Conservation (phyloP, 305 asterid species). For the Fraxinus velutina region DNA sequence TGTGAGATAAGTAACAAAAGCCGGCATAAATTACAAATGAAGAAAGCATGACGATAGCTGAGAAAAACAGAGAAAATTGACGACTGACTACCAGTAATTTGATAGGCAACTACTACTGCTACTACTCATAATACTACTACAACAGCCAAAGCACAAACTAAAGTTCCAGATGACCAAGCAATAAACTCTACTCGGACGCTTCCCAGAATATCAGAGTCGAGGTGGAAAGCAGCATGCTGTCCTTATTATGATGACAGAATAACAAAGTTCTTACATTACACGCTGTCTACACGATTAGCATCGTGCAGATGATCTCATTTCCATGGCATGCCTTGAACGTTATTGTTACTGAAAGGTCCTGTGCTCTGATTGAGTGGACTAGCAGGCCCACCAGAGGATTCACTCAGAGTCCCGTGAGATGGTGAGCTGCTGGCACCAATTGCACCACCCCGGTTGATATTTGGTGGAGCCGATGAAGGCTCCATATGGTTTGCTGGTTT, state of each 20-base stretch:
- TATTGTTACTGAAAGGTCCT: slow-evolving; percentile 38
- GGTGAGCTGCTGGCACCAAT: slow-evolving; percentile 53
- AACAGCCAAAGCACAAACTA: slow-evolving; percentile 7
- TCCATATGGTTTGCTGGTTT: slow-evolving; percentile 36
- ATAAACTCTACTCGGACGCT: slow-evolving; percentile 23
- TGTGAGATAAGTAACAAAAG: neutral
- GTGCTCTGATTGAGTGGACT: slow-evolving; percentile 54
- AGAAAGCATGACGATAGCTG: neutral
- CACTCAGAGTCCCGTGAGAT: slow-evolving; percentile 53
- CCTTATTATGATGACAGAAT: slow-evolving; percentile 11
- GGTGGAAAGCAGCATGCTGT: slow-evolving; percentile 15
- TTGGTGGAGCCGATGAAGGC: slow-evolving; percentile 31
- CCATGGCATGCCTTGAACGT: slow-evolving; percentile 50
- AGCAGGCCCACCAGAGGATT: slow-evolving; percentile 57
- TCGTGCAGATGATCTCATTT: slow-evolving; percentile 34
- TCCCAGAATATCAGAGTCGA: slow-evolving; percentile 20
- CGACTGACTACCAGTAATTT: neutral
- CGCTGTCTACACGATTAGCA: neutral
- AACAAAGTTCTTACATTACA: slow-evolving; percentile 25
- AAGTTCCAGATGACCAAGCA: neutral
- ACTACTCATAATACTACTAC: neutral
- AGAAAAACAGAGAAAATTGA: neutral
- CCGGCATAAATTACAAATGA: neutral
- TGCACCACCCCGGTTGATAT: slow-evolving; percentile 27
- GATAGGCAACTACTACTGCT: neutral